A percentile compares a stretch with the other conserved stretches of the same genome.
phyloP scores from a whole-genome alignment of 2,329 filamentous ascomycete genomes.

The Aspergillus novofumigatus region DNA sequence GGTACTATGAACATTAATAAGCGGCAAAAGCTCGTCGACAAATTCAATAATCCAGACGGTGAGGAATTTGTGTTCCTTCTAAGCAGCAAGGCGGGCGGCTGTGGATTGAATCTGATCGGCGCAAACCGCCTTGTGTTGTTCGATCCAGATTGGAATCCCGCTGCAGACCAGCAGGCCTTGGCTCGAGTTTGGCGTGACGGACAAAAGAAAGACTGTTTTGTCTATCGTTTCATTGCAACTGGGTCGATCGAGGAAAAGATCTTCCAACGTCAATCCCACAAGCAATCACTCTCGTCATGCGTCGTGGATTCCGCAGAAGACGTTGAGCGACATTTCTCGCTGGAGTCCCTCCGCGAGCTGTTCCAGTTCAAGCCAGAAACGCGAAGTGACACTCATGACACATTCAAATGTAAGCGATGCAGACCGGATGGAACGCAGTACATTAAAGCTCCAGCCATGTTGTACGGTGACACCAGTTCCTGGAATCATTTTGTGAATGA shows the following conservation, averaged over 20 bases:
- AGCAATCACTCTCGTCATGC: conserved; percentile 91
- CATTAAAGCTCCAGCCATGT: conserved; percentile 87
- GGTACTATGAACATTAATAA: conserved; percentile 98
- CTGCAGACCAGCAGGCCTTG: conserved; percentile 92
- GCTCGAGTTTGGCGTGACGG: conserved; percentile 98
- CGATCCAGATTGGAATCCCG: conserved; percentile 97
- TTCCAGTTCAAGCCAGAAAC: conserved; percentile 89
- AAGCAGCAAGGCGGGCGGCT: conserved; percentile 93
- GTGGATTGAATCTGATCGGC: conserved; percentile 91
- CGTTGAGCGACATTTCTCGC: conserved; percentile 91
- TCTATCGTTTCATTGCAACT: conserved; percentile 98
- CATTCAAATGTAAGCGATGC: conserved; percentile 97
- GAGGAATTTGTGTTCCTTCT: conserved; percentile 92
- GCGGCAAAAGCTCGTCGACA: conserved; percentile 93
- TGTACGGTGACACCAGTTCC: conserved; percentile 97
- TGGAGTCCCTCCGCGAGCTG: conserved; percentile 84
- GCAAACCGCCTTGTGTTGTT: conserved; percentile 93
- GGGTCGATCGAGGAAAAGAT: conserved; percentile 99
- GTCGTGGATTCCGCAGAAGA: conserved; percentile 96
- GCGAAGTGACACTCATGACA: conserved; percentile 91
- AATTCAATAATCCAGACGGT: conserved; percentile 90
- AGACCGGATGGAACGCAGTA: conserved; percentile 80
- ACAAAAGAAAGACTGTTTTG: conserved; percentile 98
- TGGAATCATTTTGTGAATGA: conserved; percentile 97
- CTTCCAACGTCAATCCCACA: conserved; percentile 96